A percentile compares a stretch with the other conserved stretches of the same genome.
Evolutionary conservation across 1,284 basidiomycete genomes (phyloP).

Genomic region (Cryptococcus sp.): DNA sequence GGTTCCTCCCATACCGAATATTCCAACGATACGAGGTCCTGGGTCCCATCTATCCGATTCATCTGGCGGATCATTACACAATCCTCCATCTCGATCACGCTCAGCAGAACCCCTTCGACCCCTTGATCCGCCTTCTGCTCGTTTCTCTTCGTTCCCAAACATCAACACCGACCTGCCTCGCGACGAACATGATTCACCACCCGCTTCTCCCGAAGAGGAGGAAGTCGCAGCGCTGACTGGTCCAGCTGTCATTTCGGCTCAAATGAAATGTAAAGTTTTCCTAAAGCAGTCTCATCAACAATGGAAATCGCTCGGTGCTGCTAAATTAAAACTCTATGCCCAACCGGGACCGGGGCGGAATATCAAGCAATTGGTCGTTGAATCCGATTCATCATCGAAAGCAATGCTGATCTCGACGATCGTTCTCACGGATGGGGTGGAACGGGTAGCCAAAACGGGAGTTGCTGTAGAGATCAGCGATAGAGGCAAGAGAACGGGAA

Average conservation of each 20-base stretch:
- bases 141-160: conserved; percentile 26
- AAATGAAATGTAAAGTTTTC: conserved; percentile 99
- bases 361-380: conserved; percentile 93
- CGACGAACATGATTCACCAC: conserved; percentile 64
- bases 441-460: conserved; percentile 94
- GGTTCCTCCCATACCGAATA: conserved; percentile 18
- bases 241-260: conserved; percentile 73
- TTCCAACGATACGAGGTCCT: conserved; percentile 23
- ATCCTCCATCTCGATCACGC: conserved; percentile 22
- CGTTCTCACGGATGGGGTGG: conserved; percentile 90
- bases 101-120: conserved; percentile 36
- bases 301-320: conserved; percentile 92
- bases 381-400: conserved; percentile 70
- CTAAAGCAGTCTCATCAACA: conserved; percentile 90
- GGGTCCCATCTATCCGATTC: conserved; percentile 29
- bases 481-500: conserved; percentile 81
- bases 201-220: conserved; percentile 63
- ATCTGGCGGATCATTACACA: conserved; percentile 1
- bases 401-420: conserved; percentile 87
- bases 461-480: conserved; percentile 95
- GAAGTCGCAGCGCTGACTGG: conserved; percentile 56
- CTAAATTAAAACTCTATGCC: conserved; percentile 77
- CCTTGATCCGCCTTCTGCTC: conserved; percentile 28
- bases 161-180: conserved; percentile 3
- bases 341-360: conserved; percentile 69